phyloP scores from a whole-genome alignment of 352 stramenopile genomes.

The Lagenidium sp. region DNA sequence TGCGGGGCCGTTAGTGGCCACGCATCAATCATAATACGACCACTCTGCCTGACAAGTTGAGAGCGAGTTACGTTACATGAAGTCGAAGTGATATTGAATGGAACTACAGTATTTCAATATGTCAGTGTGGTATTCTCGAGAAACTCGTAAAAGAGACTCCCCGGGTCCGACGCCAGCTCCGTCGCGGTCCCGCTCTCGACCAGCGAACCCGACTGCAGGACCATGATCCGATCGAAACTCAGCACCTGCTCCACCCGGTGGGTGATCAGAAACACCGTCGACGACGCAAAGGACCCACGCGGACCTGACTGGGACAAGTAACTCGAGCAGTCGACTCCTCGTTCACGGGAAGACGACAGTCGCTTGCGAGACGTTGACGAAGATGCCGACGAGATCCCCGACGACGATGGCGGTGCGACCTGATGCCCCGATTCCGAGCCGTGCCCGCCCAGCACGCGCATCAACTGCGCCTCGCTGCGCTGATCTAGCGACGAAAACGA shows the following conservation, averaged over 20 bases:
- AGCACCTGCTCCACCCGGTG: slow-evolving; percentile 11
- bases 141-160: slow-evolving; percentile 11
- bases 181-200: slow-evolving; percentile 6
- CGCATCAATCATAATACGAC: not conserved
- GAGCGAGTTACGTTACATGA: not conserved
- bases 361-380: too few species aligned
- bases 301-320: too few species aligned
- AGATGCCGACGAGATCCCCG: too few species aligned
- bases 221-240: slow-evolving; percentile 12
- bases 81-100: not conserved
- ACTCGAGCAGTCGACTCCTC: too few species aligned
- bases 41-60: not conserved
- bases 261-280: slow-evolving; percentile 11
- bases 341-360: not conserved
- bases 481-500: slow-evolving; percentile 30
- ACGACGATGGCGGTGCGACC: too few species aligned
- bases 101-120: not conserved
- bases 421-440: slow-evolving; percentile 6
- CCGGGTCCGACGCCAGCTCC: not conserved
- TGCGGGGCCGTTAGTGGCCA: slow-evolving; percentile 1
- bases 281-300: slow-evolving; percentile 15
- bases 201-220: slow-evolving; percentile 2
- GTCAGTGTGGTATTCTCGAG: slow-evolving; percentile 8
- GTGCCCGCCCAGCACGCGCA: slow-evolving; percentile 53
- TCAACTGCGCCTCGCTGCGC: slow-evolving; percentile 68